A percentile compares a stretch with the other conserved stretches of the same genome.
Conservation (phyloP, 495 filamentous ascomycete genomes). For the Hyaloscypha variabilis region DNA sequence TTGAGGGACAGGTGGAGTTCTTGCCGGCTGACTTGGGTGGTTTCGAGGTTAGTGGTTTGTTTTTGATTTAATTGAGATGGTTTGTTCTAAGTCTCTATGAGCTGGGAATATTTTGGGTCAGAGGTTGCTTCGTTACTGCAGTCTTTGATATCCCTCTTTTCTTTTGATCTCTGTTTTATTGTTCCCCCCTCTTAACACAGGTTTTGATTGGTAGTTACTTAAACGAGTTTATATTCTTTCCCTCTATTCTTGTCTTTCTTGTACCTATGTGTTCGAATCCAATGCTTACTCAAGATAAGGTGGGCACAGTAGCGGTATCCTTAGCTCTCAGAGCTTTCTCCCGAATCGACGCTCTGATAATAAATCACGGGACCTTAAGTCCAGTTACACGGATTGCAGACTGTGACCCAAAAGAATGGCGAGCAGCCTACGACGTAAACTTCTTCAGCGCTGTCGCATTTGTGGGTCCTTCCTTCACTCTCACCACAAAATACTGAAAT, state of each 20-base stretch:
- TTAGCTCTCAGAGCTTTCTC: conserved; percentile 66
- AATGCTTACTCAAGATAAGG: conserved; percentile 33
- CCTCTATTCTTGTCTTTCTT: not conserved
- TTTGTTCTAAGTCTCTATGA: too few species aligned
- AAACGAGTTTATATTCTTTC: too few species aligned
- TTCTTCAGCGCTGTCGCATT: conserved; percentile 79
- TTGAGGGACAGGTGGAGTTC: conserved; percentile 67
- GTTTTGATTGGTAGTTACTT: too few species aligned
- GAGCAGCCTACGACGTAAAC: conserved; percentile 76
- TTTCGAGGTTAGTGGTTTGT: conserved; percentile 46
- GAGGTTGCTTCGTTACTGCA: too few species aligned
- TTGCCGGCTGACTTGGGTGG: conserved; percentile 78
- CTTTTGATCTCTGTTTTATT: too few species aligned
- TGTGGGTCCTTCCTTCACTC: conserved; percentile 49
- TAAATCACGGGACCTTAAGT: conserved; percentile 84
- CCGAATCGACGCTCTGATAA: conserved; percentile 76
- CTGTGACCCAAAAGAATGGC: conserved; percentile 70
- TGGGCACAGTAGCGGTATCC: conserved; percentile 63
- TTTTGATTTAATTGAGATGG: not conserved
- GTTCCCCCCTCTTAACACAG: too few species aligned
- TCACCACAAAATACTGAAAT: not conserved
- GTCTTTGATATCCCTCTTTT: too few species aligned
- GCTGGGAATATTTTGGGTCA: too few species aligned
- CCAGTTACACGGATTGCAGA: conserved; percentile 76
- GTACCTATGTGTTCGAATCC: not conserved